Percentiles rank a stretch among this genome's conserved stretches.
phyloP scores from a whole-genome alignment of 2,329 filamentous ascomycete species.

The Alternaria burnsii region DNA sequence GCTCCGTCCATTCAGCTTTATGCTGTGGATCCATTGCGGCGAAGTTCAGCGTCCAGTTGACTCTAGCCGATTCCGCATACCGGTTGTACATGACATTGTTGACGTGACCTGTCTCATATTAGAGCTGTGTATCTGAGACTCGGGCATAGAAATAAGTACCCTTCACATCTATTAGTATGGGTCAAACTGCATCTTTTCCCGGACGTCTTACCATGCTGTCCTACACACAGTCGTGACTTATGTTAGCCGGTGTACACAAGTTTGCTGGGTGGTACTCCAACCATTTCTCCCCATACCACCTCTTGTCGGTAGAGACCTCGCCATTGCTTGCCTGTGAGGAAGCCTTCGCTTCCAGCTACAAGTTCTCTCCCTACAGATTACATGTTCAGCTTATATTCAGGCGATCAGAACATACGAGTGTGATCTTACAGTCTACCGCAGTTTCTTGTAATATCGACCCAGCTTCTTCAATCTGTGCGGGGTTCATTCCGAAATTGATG shows the following conservation, averaged over 20 bases:
- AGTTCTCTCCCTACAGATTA: slow-evolving; percentile 63
- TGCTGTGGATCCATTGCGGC: slow-evolving; percentile 70
- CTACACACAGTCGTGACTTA: slow-evolving; percentile 38
- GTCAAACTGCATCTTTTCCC: not conserved
- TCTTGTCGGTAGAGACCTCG: slow-evolving; percentile 71
- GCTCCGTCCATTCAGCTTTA: slow-evolving; percentile 69
- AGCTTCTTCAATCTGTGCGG: slow-evolving; percentile 65
- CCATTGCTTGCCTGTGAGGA: slow-evolving; percentile 69
- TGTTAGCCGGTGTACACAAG: slow-evolving; percentile 33
- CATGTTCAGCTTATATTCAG: not conserved
- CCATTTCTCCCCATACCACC: slow-evolving; percentile 88
- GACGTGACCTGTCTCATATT: slow-evolving; percentile 69
- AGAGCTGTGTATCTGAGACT: slow-evolving; percentile 8
- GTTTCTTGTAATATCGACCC: slow-evolving; percentile 67
- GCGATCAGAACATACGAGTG: no score
- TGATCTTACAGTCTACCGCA: slow-evolving; percentile 65
- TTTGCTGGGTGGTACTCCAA: slow-evolving; percentile 46
- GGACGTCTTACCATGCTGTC: slow-evolving; percentile 64
- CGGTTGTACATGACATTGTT: slow-evolving; percentile 87
- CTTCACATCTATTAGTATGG: slow-evolving; percentile 13
- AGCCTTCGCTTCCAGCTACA: slow-evolving; percentile 78
- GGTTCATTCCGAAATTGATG: slow-evolving; percentile 74
- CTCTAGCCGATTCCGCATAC: slow-evolving; percentile 81
- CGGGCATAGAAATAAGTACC: slow-evolving; percentile 17
- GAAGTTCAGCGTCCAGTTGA: slow-evolving; percentile 80